Conservation (phyloP, 2,329 filamentous ascomycete genomes). For the Nemania abortiva region DNA sequence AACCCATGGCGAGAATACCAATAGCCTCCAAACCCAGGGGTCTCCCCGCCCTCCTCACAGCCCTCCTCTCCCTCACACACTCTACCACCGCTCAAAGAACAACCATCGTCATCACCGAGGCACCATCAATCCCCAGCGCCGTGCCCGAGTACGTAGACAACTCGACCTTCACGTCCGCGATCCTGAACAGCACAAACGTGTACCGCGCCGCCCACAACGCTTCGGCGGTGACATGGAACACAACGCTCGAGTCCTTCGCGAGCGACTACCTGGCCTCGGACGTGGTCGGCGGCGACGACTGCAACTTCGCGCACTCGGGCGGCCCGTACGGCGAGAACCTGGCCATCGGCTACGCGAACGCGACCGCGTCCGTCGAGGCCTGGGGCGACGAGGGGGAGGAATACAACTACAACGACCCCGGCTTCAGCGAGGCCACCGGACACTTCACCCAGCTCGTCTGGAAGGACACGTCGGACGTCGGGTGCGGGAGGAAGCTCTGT, state of each 20-base stretch:
- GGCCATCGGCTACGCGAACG: constrained; percentile 73
- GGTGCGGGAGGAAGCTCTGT: constrained; percentile 64
- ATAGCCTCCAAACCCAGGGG: background rate
- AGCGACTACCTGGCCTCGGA: constrained; percentile 59
- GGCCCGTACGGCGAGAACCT: constrained; percentile 81
- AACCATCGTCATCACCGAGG: constrained; percentile 44
- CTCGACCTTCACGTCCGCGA: constrained; percentile 61
- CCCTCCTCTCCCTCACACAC: constrained; percentile 28
- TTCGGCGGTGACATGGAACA: constrained; percentile 71
- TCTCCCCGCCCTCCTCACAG: constrained; percentile 11
- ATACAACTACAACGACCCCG: constrained; percentile 70
- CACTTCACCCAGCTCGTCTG: constrained; percentile 82
- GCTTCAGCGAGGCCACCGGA: constrained; percentile 71
- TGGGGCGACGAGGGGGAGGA: constrained; percentile 72
- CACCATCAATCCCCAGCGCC: constrained; percentile 43
- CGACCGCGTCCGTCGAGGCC: constrained; percentile 68
- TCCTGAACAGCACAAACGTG: constrained; percentile 74
- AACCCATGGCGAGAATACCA: constrained; percentile 10
- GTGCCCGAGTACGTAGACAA: constrained; percentile 52
- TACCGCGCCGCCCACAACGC: constrained; percentile 75
- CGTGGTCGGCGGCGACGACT: constrained; percentile 42
- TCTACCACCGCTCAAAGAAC: constrained; percentile 13
- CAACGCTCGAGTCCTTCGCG: constrained; percentile 68
- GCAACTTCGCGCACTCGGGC: constrained; percentile 61
- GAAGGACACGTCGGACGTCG: constrained; percentile 70